Base-by-base conservation (phyloP, 2,329 filamentous ascomycete species). In the Venturia carpophila region DNA sequence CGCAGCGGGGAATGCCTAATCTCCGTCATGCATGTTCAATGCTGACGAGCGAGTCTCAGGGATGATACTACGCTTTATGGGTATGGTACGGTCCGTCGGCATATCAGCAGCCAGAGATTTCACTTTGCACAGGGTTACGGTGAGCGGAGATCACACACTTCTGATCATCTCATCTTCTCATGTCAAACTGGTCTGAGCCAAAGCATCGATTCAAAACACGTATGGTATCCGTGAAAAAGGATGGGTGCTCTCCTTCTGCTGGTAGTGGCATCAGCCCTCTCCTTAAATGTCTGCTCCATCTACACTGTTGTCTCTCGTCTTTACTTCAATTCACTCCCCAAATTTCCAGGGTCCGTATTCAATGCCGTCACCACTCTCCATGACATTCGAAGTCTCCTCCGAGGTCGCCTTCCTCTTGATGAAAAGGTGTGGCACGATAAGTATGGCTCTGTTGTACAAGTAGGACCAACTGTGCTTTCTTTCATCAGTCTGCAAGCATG, bases 401-500 rank as follows among this genome's bases (percentile, higher is more conserved):
- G 49, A 60, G 65, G 65, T 19, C 45, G 61, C n/a, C 30, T 65
- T 45, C 58, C 64, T 10, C 34, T 65, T 2, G 64, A 65, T 24
- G 47, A 52, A 34, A 65, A 65, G 43, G n/a, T 47, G 17, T 39
- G 24, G 58, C 73, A 75, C 66, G 71, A 74, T 64, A 67, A 68
- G n/a, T 75, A 74, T 45, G 73, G 73, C 21, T 71, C 73, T 5
- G 73, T 75, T 17, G 71, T 75, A 5, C 73, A 73, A 61, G 69
- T 74, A 11, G 27, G 37, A 11, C 65, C 65, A 19, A 66, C 62
- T 13, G 65, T 37, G n/a, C 62, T 66, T 19, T 60, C 49, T 17
- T 66, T 58, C 65, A 66, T 55, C 43, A 62, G 34, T n/a, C 27
- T 56, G 11, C 63, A 60, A 58, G 65, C 65, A 47, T 66, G 65